Percentiles rank a stretch among this genome's conserved stretches.
Evolutionary conservation across 2,329 filamentous ascomycete species (phyloP).

Genomic region (Dactylellina haptotyla): DNA sequence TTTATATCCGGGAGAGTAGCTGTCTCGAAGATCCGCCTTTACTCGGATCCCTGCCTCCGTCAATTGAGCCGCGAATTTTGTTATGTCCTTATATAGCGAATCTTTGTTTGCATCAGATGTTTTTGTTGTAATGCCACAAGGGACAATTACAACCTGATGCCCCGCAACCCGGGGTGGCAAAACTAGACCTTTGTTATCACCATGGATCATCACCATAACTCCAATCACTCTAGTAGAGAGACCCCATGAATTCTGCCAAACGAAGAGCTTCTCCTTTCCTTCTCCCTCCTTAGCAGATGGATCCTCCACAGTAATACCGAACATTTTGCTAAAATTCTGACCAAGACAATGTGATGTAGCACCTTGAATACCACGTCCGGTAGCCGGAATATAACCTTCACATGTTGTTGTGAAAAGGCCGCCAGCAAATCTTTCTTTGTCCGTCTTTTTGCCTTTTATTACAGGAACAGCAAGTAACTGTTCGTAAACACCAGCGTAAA

Average conservation of each 20-base stretch:
- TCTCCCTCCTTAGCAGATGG: constrained; percentile 73
- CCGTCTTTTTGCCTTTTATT: constrained; percentile 91
- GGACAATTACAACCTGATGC: constrained; percentile 85
- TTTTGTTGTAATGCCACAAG: constrained; percentile 91
- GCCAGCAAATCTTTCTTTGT: constrained; percentile 97
- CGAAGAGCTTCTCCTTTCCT: constrained; percentile 80
- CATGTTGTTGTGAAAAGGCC: constrained; percentile 96
- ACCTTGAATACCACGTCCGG: constrained; percentile 95
- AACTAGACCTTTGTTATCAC: constrained; percentile 93
- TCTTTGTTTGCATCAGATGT: constrained; percentile 81
- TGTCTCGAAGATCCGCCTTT: constrained; percentile 85
- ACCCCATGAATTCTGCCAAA: constrained; percentile 99
- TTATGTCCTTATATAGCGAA: constrained; percentile 78
- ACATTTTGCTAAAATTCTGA: constrained; percentile 99
- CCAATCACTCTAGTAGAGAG: constrained; percentile 96
- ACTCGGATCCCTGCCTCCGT: constrained; percentile 78
- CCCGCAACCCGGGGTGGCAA: constrained; percentile 90
- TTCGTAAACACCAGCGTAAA: constrained; percentile 91
- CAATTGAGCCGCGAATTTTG: constrained; percentile 75
- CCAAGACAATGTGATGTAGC: constrained; percentile 93
- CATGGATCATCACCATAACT: constrained; percentile 98
- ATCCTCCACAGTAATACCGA: constrained; percentile 96
- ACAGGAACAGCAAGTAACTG: constrained; percentile 93
- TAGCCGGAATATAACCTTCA: constrained; percentile 95
- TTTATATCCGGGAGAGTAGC: constrained; percentile 94